phyloP scores from a whole-genome alignment of 1,284 basidiomycete species.

The Xerocomus nothofagi region DNA sequence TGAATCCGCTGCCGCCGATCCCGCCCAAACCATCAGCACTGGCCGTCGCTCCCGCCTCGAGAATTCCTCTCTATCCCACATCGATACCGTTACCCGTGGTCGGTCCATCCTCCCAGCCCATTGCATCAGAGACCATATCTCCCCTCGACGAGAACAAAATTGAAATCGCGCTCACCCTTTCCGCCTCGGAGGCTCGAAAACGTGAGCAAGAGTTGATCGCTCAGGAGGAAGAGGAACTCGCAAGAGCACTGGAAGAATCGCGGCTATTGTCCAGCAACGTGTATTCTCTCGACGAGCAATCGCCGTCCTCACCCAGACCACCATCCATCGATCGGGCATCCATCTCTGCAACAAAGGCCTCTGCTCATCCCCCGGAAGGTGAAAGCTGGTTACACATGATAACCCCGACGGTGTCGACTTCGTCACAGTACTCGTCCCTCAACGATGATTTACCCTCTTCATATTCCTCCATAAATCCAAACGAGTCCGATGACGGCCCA shows the following conservation, averaged over 20 bases:
- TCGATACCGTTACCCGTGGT: slow-evolving; percentile 30
- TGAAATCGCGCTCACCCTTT: slow-evolving; percentile 48
- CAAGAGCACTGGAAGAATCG: slow-evolving; percentile 63
- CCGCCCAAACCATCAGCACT: slow-evolving; percentile 34
- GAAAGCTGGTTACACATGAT: slow-evolving; percentile 37
- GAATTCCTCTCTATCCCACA: slow-evolving; percentile 35
- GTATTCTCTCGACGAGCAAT: slow-evolving; percentile 20
- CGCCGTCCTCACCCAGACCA: slow-evolving; percentile 8
- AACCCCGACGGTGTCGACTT: slow-evolving; percentile 30
- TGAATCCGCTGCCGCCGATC: slow-evolving; percentile 27
- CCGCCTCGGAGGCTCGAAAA: slow-evolving; percentile 48
- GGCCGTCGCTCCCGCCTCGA: slow-evolving; percentile 13
- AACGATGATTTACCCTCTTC: slow-evolving; percentile 12
- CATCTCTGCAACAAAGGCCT: slow-evolving; percentile 11
- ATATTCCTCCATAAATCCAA: background rate
- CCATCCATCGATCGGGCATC: slow-evolving; percentile 20
- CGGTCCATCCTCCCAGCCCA: slow-evolving; percentile 11
- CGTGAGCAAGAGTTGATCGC: slow-evolving; percentile 35
- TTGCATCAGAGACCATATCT: background rate
- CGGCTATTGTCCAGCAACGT: slow-evolving; percentile 33
- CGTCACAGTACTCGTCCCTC: slow-evolving; percentile 18
- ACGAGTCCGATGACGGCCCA: slow-evolving; percentile 5
- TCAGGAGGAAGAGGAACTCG: slow-evolving; percentile 64
- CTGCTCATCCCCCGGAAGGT: slow-evolving; percentile 26
- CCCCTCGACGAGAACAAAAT: slow-evolving; percentile 36